Base-by-base conservation (phyloP, 2,329 filamentous ascomycete species). In the Sporothrix luriei region DNA sequence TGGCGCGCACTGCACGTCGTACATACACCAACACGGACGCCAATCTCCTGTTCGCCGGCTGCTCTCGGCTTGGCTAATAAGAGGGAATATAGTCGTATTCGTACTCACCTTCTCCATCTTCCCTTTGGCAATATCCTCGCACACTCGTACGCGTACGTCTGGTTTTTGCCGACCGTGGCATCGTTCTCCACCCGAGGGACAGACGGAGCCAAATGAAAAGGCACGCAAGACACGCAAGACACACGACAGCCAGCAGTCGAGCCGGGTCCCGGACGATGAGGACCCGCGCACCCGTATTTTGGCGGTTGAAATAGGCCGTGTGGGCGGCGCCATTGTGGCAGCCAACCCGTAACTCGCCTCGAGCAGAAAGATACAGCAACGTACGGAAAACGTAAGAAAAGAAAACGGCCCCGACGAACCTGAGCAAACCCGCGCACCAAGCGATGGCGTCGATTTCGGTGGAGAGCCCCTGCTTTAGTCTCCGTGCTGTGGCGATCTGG, bases 221-320 rank as follows among this genome's bases (percentile, higher is more conserved):
- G 55, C 55, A 21, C 38, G 9, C 55, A 61, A 43, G 55, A 43
- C 55, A 21, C 38, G 9, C 55, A 61, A 43, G 55, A 43, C 55
- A 21, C 55, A 61, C 55, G 33, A 40, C 9, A 38, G 59, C 43
- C 13, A 64, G 59, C 59, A 43, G 33, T 33, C 6, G 33, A 33
- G 33, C 5, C 33, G 33, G 33, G 33, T 33, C 59, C 48, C 33
- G 21, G 29, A 26, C 59, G 19, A 48, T 29, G 48, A 29, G 61
- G 61, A 52, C 52, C 48, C 52, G 48, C 62, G 48, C 40, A 66
- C 62, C 62, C 62, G 52, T 66, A 38, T 66, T 66, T 66, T 11
- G 62, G 24, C 43, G 40, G 61, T 49, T 48, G 33, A 33, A 33
- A 33, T 33, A 33, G 33, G 33, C 33, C 43, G 29, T 59, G 33